phyloP scores from a whole-genome alignment of 78 protist genomes.

The Cavenderia fasciculata region DNA sequence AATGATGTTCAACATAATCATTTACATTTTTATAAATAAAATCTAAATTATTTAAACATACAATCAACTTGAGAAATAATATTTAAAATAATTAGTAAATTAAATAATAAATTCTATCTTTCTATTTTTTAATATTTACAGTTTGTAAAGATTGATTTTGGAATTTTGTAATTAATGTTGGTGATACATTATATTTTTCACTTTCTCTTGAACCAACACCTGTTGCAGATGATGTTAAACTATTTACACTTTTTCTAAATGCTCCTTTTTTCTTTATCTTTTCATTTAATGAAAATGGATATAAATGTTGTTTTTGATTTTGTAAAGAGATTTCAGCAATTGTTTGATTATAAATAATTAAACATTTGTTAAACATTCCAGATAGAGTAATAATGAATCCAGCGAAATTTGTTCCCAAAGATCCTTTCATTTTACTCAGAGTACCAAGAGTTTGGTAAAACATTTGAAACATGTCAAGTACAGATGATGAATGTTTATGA shows the following conservation, averaged over 20 bases:
- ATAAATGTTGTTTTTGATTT: not conserved
- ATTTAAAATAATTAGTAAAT: not conserved
- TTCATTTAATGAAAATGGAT: slow-evolving; percentile 44
- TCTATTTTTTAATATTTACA: not conserved
- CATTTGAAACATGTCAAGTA: slow-evolving; percentile 66
- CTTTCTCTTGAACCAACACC: too few species aligned
- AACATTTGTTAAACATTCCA: slow-evolving; percentile 30
- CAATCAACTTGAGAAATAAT: slow-evolving; percentile 2
- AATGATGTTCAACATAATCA: slow-evolving; percentile 25
- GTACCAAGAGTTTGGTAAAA: slow-evolving; percentile 65
- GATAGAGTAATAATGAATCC: slow-evolving; percentile 48
- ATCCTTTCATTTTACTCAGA: slow-evolving; percentile 63
- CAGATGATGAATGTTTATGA: slow-evolving; percentile 62
- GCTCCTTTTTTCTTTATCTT: slow-evolving; percentile 44
- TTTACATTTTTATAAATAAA: slow-evolving; percentile 14
- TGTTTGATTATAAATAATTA: slow-evolving; percentile 6
- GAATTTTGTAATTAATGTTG: not conserved
- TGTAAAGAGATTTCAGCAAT: slow-evolving; percentile 19
- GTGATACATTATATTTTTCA: not conserved
- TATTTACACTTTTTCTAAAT: slow-evolving; percentile 20
- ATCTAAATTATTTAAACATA: slow-evolving; percentile 61
- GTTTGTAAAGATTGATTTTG: not conserved
- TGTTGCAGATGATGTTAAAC: not conserved
- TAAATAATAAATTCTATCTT: not conserved
- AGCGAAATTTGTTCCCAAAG: slow-evolving; percentile 26